phyloP scores from a whole-genome alignment of 1,284 basidiomycete species.

The Malassezia yamatoensis region DNA sequence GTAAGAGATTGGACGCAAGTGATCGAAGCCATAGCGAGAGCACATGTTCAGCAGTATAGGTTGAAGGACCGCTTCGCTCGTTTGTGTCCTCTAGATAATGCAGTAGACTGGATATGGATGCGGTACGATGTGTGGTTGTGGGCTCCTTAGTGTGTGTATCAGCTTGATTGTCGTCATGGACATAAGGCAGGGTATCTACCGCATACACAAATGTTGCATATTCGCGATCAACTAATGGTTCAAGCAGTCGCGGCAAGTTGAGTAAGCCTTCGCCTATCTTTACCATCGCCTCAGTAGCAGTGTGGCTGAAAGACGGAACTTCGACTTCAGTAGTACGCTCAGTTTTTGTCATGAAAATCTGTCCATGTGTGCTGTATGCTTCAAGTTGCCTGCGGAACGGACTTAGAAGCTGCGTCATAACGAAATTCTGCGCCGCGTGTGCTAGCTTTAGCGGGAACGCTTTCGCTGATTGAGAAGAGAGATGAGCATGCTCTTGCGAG shows the following conservation, averaged over 20 bases:
- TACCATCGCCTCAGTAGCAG: constrained; percentile 76
- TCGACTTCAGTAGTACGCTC: background rate
- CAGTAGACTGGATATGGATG: constrained; percentile 7
- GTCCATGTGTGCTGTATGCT: constrained; percentile 7
- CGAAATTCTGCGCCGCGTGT: constrained; percentile 9
- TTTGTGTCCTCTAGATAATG: background rate
- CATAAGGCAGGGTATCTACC: constrained; percentile 8
- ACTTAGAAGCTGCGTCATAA: constrained; percentile 8
- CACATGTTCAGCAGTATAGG: constrained; percentile 48
- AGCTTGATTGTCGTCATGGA: constrained; percentile 10
- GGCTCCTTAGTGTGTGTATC: background rate
- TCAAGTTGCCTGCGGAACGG: constrained; percentile 11
- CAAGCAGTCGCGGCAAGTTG: constrained; percentile 83
- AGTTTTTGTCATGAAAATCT: background rate
- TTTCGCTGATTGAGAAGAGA: no score
- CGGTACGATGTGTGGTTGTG: background rate
- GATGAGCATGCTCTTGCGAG: background rate
- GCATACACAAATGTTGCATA: constrained; percentile 54
- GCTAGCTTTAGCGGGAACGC: background rate
- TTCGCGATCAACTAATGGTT: constrained; percentile 83
- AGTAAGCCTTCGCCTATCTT: constrained; percentile 81
- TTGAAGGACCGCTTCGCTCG: background rate
- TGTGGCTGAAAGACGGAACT: constrained; percentile 85
- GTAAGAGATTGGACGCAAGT: constrained; percentile 63
- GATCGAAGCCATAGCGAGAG: constrained; percentile 81